Evolutionary conservation across 495 filamentous ascomycete genomes (phyloP).

Genomic region (Lepidopterella palustris): DNA sequence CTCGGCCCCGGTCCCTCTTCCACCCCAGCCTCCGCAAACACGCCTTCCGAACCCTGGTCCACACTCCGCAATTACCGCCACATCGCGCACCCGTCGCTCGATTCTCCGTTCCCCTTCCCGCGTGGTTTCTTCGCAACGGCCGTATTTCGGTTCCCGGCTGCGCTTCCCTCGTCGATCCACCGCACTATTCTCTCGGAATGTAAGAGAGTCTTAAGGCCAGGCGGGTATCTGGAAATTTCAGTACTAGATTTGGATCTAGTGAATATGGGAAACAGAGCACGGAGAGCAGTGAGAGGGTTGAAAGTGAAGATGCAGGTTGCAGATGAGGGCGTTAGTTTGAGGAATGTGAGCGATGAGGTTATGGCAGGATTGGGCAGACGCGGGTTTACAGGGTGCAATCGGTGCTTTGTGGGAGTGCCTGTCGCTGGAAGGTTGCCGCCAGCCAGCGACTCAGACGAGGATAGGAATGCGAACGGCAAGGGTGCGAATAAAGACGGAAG

Average conservation of each 20-base stretch:
- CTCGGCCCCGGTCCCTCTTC: slow-evolving; percentile 47
- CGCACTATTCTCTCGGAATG: slow-evolving; percentile 78
- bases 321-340: slow-evolving; percentile 59
- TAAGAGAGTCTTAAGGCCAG: slow-evolving; percentile 82
- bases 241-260: slow-evolving; percentile 39
- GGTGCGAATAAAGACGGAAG: slow-evolving; percentile 21
- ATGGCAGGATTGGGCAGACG: slow-evolving; percentile 66
- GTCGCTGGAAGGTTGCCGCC: slow-evolving; percentile 62
- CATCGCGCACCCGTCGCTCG: slow-evolving; percentile 61
- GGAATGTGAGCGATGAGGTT: slow-evolving; percentile 69
- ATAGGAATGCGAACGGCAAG: slow-evolving; percentile 18
- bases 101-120: slow-evolving; percentile 76
- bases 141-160: slow-evolving; percentile 82
- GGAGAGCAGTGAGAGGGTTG: slow-evolving; percentile 67
- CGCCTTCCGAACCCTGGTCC: slow-evolving; percentile 51
- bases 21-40: slow-evolving; percentile 37
- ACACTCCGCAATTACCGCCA: slow-evolving; percentile 57
- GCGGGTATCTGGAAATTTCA: slow-evolving; percentile 65
- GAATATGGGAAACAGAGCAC: slow-evolving; percentile 52
- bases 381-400: slow-evolving; percentile 78
- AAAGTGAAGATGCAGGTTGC: slow-evolving; percentile 67
- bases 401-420: slow-evolving; percentile 84
- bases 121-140: slow-evolving; percentile 76
- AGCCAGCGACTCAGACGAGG: slow-evolving; percentile 21
- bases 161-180: slow-evolving; percentile 66